Base-by-base conservation (phyloP, 106 monocot genomes). In the Phalaenopsis equestris region DNA sequence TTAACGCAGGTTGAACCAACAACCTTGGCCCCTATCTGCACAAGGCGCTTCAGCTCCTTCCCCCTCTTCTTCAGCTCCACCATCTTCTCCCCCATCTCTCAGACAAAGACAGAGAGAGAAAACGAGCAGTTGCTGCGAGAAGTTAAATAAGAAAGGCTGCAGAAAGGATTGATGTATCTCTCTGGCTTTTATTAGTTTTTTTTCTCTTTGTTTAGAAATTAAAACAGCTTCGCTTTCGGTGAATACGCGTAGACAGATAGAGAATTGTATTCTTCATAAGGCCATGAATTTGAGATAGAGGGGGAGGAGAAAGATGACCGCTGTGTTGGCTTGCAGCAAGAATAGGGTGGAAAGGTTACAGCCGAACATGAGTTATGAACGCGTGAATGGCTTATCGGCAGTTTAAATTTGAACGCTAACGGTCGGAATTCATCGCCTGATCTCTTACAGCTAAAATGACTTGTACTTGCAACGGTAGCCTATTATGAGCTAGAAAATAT, bases 41-140 rank as follows among this genome's bases (percentile, higher is more conserved):
- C 55, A 48, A 82, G 77, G 21, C 70, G 70, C 52, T 77, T 82
- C 68, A 83, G 77, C 41, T 78, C 72, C 78, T 78, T 78, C 19
- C 78, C 77, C 55, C 70, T 41, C 77, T 83, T 58, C 78, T 72
- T 83, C 72, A 83, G 41, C 70, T 78, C 83, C 37, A 9, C 83
- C 78, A 83, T 78, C 77, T 47, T 45, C 57, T 55, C 75, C 61
- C 47, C 45, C 23, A 77, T 70, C 70, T 14, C 70, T 36, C 70
- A 11, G 36, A 70, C 6, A 64, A 9, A 23, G 64, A 23, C 14
- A 38, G 11, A 37, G 38, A 70, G 70, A 38, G 30, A 37, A 38
- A 39, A 38, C 10, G 1, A 37, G 70, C n/a, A 70, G 6, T 11
- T 12, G 38, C 24, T 64, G 23, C 18, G 61, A 70, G 70, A 70